Evolutionary conservation across 768 basidiomycete genomes (phyloP).

Genomic region (Filobasidium wieringae): DNA sequence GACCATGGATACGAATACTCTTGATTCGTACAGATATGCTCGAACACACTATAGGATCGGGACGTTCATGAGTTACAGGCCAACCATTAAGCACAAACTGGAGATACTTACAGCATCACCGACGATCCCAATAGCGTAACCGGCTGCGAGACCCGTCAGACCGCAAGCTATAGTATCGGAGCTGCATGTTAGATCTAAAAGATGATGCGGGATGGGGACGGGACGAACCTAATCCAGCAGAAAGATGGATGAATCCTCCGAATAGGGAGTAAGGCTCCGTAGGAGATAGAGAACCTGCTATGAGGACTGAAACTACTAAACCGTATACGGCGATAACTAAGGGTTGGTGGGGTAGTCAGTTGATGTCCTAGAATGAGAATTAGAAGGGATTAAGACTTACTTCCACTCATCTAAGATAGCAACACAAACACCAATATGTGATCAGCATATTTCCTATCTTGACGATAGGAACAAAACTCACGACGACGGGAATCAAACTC

Average conservation of each 20-base stretch:
- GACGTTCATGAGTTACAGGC: not conserved
- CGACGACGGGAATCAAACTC: constrained; percentile 86
- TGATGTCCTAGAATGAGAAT: not conserved
- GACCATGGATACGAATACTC: constrained; percentile 90
- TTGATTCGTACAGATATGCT: constrained; percentile 79
- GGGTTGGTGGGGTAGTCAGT: not conserved
- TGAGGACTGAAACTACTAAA: constrained; percentile 86
- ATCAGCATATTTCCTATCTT: too few relatives aligned
- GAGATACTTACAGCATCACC: constrained; percentile 68
- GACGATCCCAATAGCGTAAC: constrained; percentile 86
- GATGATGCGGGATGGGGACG: not conserved
- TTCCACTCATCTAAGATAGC: constrained; percentile 64
- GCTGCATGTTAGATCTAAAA: not conserved
- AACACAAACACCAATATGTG: too few relatives aligned
- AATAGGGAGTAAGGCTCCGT: constrained; percentile 63
- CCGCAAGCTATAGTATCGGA: constrained; percentile 53
- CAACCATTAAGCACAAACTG: not conserved
- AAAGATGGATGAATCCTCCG: constrained; percentile 82
- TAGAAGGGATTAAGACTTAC: constrained; percentile 19
- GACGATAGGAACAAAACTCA: too few relatives aligned
- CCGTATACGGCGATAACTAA: constrained; percentile 85
- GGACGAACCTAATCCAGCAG: constrained; percentile 54
- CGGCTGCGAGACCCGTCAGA: constrained; percentile 79
- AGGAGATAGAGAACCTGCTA: constrained; percentile 50
- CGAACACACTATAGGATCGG: constrained; percentile 57